A percentile compares a stretch with the other conserved stretches of the same genome.
Conservation (phyloP, 257 asterid species). For the Catharanthus roseus region DNA sequence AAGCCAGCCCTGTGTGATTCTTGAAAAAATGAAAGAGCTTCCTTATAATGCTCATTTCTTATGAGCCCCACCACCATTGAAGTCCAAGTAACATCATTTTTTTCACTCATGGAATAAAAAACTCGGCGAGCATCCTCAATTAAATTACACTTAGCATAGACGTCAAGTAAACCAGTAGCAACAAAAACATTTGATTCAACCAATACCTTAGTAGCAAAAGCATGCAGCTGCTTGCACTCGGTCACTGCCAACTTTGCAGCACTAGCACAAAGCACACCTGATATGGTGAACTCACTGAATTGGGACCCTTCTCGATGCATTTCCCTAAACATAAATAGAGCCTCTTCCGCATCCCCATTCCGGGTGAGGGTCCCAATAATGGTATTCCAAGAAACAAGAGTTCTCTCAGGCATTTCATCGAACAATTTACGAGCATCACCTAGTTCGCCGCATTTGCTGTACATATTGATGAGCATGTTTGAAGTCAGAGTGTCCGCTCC, state of each 20-base stretch:
- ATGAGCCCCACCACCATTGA: constrained; percentile 87
- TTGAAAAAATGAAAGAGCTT: constrained; percentile 54
- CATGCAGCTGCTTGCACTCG: constrained; percentile 78
- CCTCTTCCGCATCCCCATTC: constrained; percentile 44
- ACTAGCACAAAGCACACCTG: constrained; percentile 78
- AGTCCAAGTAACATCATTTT: constrained; percentile 81
- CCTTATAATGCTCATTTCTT: constrained; percentile 65
- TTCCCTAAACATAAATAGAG: constrained; percentile 45
- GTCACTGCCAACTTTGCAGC: constrained; percentile 49
- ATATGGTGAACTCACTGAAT: constrained; percentile 62
- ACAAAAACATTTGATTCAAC: constrained; percentile 54
- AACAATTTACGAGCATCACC: constrained; percentile 54
- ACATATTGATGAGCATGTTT: constrained; percentile 67
- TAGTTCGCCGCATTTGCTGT: constrained; percentile 50
- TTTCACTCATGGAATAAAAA: constrained; percentile 49
- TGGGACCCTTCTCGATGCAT: constrained; percentile 60
- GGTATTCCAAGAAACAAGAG: constrained; percentile 82
- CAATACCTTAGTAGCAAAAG: constrained; percentile 50
- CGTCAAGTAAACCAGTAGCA: constrained; percentile 77
- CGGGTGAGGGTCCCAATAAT: constrained; percentile 52
- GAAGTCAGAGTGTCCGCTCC: constrained; percentile 49
- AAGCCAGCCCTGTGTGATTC: constrained; percentile 34
- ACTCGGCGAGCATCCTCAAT: constrained; percentile 54
- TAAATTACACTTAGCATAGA: constrained; percentile 60
- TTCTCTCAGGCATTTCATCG: constrained; percentile 62